Conservation (phyloP, 2,329 filamentous ascomycete species). For the Penicillium sp. region DNA sequence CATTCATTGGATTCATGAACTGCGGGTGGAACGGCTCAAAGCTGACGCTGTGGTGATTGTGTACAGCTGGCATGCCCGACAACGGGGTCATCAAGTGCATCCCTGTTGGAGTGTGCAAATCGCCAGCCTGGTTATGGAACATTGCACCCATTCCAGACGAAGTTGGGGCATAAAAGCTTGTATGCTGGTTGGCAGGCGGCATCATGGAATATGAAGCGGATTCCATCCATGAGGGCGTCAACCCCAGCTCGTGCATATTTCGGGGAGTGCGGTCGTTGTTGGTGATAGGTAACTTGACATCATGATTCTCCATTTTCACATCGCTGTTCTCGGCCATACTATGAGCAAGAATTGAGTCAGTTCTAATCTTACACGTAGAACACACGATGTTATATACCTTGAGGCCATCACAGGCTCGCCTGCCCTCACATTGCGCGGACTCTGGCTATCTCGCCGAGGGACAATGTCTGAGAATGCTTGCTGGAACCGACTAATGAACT, state of each 20-base stretch:
- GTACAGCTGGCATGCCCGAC: slow-evolving; percentile 57
- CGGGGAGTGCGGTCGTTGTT: slow-evolving; percentile 69
- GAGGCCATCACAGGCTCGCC: slow-evolving; percentile 18
- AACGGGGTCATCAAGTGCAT: slow-evolving; percentile 71
- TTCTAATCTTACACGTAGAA: too few species aligned
- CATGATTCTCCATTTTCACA: slow-evolving; percentile 40
- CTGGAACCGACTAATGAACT: slow-evolving; percentile 75
- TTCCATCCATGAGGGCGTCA: slow-evolving; percentile 82
- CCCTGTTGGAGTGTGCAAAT: slow-evolving; percentile 72
- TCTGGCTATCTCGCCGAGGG: slow-evolving; percentile 39
- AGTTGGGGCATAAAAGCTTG: slow-evolving; percentile 80
- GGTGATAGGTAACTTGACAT: slow-evolving; percentile 50
- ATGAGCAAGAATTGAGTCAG: background rate
- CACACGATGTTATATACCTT: slow-evolving; percentile 17
- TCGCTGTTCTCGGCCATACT: slow-evolving; percentile 25
- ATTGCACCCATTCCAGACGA: slow-evolving; percentile 67
- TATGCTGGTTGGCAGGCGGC: slow-evolving; percentile 66
- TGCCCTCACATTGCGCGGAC: slow-evolving; percentile 3
- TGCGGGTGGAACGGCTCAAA: slow-evolving; percentile 54
- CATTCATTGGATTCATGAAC: slow-evolving; percentile 50
- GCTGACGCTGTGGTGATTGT: slow-evolving; percentile 53
- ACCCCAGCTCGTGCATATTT: slow-evolving; percentile 73
- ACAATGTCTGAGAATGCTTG: slow-evolving; percentile 69
- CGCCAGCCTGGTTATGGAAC: slow-evolving; percentile 74
- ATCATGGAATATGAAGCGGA: slow-evolving; percentile 73